Evolutionary conservation across 2,329 filamentous ascomycete species (phyloP), one percentile per base, ranked within the genome.

Genomic region (Exophiala xenobiotica): DNA sequence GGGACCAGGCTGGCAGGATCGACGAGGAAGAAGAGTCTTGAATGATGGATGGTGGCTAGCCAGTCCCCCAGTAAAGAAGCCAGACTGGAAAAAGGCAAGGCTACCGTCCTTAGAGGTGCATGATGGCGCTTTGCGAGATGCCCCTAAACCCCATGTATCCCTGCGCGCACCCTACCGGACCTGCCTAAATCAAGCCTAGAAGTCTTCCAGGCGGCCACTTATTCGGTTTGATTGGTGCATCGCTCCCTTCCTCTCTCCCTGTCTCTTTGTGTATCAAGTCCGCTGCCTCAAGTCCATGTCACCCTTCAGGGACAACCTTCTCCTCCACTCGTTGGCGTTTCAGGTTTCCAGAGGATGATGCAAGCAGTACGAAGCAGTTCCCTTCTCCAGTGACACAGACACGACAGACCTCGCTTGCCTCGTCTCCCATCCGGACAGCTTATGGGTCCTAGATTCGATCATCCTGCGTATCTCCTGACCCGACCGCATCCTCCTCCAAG

Each of bases 1-100:
- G 14, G 49, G 24, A 51, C 39, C 48, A 49, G 53, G 39, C 48
- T 51, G 45, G 19, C 20, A 48, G 19, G 40, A 40, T 24, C 18
- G 19, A 20, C 18, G 12, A 4, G 19, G 31, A n/a, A 11, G 27
- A 24, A 29, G 20, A 42, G 20, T 9, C 23, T 24, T 8, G 7
- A 11, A 20, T 23, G 29, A 18, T 50, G 40, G 27, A 43, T 50
- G 47, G 47, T 37, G 42, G 27, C 38, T 40, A 26, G 42, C 19
- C 7, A 8, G 48, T 23, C 16, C 16, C 29, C 16, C 29, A 12
- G n/a, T n/a, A n/a, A n/a, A 24, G 19, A 14, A 44, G 42, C 49
- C 49, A 51, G 19, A 26, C 42, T 27, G 3, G 42, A 46, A 45
- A 49, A 14, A 42, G 49, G 12, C 39, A 41, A 24, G 27, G 33